A percentile compares a stretch with the other conserved stretches of the same genome.
Evolutionary conservation across 2,329 filamentous ascomycete species (phyloP).

Genomic region (Hypomyces rosellus): DNA sequence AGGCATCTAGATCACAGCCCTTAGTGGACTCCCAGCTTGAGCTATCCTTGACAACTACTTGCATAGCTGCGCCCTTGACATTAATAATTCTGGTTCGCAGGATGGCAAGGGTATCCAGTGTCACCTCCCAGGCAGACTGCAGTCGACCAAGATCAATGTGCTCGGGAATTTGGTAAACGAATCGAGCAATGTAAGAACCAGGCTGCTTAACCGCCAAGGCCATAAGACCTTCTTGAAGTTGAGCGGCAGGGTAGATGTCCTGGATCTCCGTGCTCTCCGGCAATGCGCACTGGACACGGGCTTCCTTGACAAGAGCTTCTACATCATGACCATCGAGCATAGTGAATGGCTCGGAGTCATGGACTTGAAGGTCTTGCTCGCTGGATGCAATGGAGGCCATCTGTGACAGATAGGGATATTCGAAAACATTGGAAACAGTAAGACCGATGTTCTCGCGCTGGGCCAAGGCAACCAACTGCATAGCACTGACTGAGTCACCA

Average conservation of each 20-base stretch:
- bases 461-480: conserved; percentile 11
- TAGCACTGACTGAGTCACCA: conserved; percentile 14
- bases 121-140: conserved; percentile 21
- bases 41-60: conserved; percentile 4
- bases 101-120: conserved; percentile 6
- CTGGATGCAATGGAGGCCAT: neutral
- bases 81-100: conserved; percentile 8
- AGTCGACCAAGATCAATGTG: conserved; percentile 17
- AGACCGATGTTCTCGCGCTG: conserved; percentile 8
- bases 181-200: conserved; percentile 27
- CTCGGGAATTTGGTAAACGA: conserved; percentile 12
- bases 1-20: too few species aligned
- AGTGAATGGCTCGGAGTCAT: neutral
- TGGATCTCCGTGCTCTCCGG: conserved; percentile 4
- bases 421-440: conserved; percentile 12
- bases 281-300: neutral
- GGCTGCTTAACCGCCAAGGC: conserved; percentile 25
- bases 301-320: too few species aligned
- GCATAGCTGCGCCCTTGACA: neutral
- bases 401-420: conserved; percentile 8
- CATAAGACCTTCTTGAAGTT: conserved; percentile 18
- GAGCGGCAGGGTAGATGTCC: conserved; percentile 18
- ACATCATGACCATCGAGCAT: neutral
- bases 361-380: neutral
- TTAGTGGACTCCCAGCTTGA: too few species aligned